Conservation (phyloP, 2,329 filamentous ascomycete genomes). For the Fusarium sp. region DNA sequence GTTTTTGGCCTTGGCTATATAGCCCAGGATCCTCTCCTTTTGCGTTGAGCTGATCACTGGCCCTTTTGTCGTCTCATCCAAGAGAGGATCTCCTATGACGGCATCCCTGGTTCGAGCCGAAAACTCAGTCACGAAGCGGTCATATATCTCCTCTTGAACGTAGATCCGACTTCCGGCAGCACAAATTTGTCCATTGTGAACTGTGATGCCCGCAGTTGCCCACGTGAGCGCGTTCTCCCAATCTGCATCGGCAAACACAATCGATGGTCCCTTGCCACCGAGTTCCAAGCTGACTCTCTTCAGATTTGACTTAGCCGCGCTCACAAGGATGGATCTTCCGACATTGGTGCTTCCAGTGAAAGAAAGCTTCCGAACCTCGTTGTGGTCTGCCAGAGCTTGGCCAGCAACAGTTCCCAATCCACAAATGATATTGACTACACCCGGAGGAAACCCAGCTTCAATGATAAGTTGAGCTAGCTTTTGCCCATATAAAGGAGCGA, state of each 20-base stretch:
- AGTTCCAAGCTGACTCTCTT: slow-evolving; percentile 85
- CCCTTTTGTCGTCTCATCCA: slow-evolving; percentile 53
- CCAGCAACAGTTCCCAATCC: slow-evolving; percentile 77
- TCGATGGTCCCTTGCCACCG: slow-evolving; percentile 75
- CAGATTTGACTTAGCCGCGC: slow-evolving; percentile 78
- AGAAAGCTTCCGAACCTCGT: slow-evolving; percentile 78
- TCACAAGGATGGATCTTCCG: slow-evolving; percentile 79
- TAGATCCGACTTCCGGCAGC: slow-evolving; percentile 71
- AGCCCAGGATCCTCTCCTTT: slow-evolving; percentile 64
- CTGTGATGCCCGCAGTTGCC: slow-evolving; percentile 57
- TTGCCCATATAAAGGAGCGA: slow-evolving; percentile 72
- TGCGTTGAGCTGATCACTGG: slow-evolving; percentile 71
- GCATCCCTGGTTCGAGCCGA: slow-evolving; percentile 16
- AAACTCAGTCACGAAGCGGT: slow-evolving; percentile 50
- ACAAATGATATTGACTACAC: slow-evolving; percentile 80
- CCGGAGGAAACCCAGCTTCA: slow-evolving; percentile 81
- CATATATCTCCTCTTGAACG: slow-evolving; percentile 69
- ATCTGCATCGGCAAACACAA: slow-evolving; percentile 74
- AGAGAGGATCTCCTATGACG: slow-evolving; percentile 45
- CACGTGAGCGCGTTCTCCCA: slow-evolving; percentile 73
- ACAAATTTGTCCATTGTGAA: slow-evolving; percentile 73
- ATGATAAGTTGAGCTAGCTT: slow-evolving; percentile 75
- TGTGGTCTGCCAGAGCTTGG: slow-evolving; percentile 74
- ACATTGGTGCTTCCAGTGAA: slow-evolving; percentile 81
- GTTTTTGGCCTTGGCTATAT: slow-evolving; percentile 52